Percentiles rank a stretch among this genome's conserved stretches.
These are phyloP conservation scores for Rhizopogon vulgaris DNA, from an alignment of 768 basidiomycete species.

Conservation along the genomic window DNA sequence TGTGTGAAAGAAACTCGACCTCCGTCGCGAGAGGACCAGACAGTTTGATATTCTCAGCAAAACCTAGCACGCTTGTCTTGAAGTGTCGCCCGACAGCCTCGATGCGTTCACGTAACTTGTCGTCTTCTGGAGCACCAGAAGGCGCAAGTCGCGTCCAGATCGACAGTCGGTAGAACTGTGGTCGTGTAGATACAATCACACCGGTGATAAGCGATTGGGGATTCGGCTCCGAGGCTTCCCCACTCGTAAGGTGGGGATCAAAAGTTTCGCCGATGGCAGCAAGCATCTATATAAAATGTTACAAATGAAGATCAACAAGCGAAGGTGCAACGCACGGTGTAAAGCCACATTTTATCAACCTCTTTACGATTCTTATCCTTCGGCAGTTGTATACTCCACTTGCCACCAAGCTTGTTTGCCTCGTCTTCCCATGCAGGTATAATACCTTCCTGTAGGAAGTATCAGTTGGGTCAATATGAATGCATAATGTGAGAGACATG, in stretches of 20 bases:
- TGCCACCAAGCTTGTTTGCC: constrained; percentile 94
- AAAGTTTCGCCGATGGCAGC: constrained; percentile 99
- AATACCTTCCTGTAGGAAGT: constrained; percentile 68
- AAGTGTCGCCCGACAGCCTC: constrained; percentile 85
- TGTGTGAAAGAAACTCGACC: constrained; percentile 92
- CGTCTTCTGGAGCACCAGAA: constrained; percentile 43
- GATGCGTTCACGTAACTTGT: constrained; percentile 72
- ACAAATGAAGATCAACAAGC: background rate
- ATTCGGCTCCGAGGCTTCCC: constrained; percentile 35
- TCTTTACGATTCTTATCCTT: constrained; percentile 82
- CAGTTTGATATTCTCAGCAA: constrained; percentile 63
- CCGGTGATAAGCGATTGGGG: constrained; percentile 75
- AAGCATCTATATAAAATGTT: constrained; percentile 67
- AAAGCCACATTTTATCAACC: constrained; percentile 97
- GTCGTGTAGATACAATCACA: constrained; percentile 91
- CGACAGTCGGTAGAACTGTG: constrained; percentile 91
- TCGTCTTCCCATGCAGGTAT: constrained; percentile 98
- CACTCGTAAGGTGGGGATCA: constrained; percentile 69
- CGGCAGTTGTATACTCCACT: constrained; percentile 98
- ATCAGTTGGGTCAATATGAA: constrained; percentile 4
- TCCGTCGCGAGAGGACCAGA: constrained; percentile 88
- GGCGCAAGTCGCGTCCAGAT: constrained; percentile 96
- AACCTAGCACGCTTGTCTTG: constrained; percentile 87
- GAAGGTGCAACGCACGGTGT: constrained; percentile 58
- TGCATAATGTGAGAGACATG: constrained; percentile 23